Percentiles rank a stretch among this genome's conserved stretches.
Evolutionary conservation across 2,329 filamentous ascomycete species (phyloP).

Genomic region (Tothia fuscella): DNA sequence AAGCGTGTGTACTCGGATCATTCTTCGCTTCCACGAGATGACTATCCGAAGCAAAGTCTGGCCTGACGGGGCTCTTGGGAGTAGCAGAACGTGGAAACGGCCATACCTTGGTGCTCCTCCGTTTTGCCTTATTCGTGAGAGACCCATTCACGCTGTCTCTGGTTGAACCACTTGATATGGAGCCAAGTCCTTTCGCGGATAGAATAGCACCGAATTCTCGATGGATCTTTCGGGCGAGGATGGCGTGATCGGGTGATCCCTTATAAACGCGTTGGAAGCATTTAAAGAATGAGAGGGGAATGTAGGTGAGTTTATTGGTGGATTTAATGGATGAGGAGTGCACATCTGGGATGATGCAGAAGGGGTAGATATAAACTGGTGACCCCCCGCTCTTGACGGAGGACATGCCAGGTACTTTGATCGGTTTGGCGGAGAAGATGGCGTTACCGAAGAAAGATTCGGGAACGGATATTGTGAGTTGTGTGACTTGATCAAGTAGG

Average conservation of each 20-base stretch:
- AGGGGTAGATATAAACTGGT: conserved; percentile 25
- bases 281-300: conserved; percentile 34
- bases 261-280: conserved; percentile 31
- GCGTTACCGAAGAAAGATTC: conserved; percentile 30
- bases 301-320: conserved; percentile 20
- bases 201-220: conserved; percentile 33
- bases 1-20: conserved; percentile 12
- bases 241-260: conserved; percentile 33
- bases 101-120: not conserved
- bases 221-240: conserved; percentile 33
- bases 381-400: conserved; percentile 20
- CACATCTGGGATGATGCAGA: conserved; percentile 33
- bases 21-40: not conserved
- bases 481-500: conserved; percentile 20
- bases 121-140: not conserved
- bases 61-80: not conserved
- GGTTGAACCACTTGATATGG: not conserved
- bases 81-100: not conserved
- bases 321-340: conserved; percentile 22
- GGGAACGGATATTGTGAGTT: conserved; percentile 23
- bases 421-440: conserved; percentile 30
- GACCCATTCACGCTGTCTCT: conserved; percentile 1
- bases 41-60: conserved; percentile 8
- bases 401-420: conserved; percentile 19
- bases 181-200: conserved; percentile 13